phyloP scores from a whole-genome alignment of 2,329 filamentous ascomycete genomes.

The Tolypocladium album region DNA sequence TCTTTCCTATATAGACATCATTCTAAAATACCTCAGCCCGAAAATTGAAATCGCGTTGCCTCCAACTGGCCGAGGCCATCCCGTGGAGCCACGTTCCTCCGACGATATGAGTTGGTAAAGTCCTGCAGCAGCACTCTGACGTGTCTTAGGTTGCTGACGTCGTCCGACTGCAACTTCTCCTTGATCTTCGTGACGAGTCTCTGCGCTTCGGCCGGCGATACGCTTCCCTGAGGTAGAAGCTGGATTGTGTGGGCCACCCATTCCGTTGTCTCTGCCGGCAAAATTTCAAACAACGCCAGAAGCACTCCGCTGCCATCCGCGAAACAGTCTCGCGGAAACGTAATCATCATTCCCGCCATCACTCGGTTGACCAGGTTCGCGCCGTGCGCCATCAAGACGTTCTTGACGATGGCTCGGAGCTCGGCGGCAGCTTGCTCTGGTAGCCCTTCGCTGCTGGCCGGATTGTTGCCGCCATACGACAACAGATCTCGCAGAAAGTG shows the following conservation, averaged over 20 bases:
- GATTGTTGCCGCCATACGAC: slow-evolving; percentile 73
- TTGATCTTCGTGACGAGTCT: slow-evolving; percentile 71
- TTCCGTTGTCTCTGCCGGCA: slow-evolving; percentile 65
- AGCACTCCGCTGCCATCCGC: slow-evolving; percentile 90
- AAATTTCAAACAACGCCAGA: slow-evolving; percentile 75
- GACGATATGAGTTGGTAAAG: slow-evolving; percentile 89
- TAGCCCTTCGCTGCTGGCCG: slow-evolving; percentile 47
- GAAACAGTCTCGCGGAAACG: slow-evolving; percentile 91
- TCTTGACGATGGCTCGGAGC: slow-evolving; percentile 62
- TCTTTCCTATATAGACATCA: slow-evolving; percentile 1
- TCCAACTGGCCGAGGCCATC: slow-evolving; percentile 84
- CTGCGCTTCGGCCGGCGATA: slow-evolving; percentile 71
- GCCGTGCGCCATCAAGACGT: slow-evolving; percentile 59
- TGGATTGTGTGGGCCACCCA: slow-evolving; percentile 82
- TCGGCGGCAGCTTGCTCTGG: slow-evolving; percentile 53
- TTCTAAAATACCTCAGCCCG: slow-evolving; percentile 17
- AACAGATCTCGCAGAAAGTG: slow-evolving; percentile 90
- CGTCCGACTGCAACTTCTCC: slow-evolving; percentile 60
- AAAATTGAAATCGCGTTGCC: slow-evolving; percentile 76
- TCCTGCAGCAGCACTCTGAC: slow-evolving; percentile 83
- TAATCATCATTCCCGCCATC: slow-evolving; percentile 98
- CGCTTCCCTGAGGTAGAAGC: slow-evolving; percentile 71
- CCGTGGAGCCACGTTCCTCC: slow-evolving; percentile 88
- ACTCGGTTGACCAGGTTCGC: slow-evolving; percentile 76
- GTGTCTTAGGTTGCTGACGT: slow-evolving; percentile 53